Evolutionary conservation across 2,329 filamentous ascomycete genomes (phyloP).

Genomic region (Thelonectria olida): DNA sequence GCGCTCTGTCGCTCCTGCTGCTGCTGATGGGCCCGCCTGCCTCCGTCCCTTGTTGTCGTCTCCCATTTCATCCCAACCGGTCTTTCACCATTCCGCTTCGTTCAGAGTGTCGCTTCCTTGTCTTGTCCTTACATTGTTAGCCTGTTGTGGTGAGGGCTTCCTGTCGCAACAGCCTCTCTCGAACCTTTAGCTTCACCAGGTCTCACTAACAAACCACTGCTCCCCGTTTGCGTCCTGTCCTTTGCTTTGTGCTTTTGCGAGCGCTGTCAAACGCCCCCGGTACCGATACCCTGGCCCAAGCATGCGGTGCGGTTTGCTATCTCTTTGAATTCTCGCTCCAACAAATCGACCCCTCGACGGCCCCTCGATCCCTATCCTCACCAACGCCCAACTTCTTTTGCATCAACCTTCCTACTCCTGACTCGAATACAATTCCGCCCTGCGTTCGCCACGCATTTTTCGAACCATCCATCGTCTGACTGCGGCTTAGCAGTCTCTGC

Average conservation of each 20-base stretch:
- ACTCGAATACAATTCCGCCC: background rate
- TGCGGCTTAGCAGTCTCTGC: slow-evolving; percentile 40
- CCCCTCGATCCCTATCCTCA: background rate
- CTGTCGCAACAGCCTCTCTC: slow-evolving; percentile 1
- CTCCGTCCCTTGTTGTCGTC: slow-evolving; percentile 4
- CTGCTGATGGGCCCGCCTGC: slow-evolving; percentile 3
- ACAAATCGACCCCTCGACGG: slow-evolving; percentile 5
- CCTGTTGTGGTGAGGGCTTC: slow-evolving; percentile 3
- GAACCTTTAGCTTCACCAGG: slow-evolving; percentile 5
- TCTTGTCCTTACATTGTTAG: background rate
- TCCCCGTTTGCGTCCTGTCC: background rate
- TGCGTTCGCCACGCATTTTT: slow-evolving; percentile 12
- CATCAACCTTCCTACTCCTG: background rate
- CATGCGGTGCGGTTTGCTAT: slow-evolving; percentile 15
- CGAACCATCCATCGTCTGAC: slow-evolving; percentile 34
- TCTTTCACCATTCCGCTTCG: slow-evolving; percentile 7
- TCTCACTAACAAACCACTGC: background rate
- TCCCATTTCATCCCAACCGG: slow-evolving; percentile 12
- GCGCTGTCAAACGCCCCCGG: background rate
- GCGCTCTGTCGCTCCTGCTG: slow-evolving; percentile 5
- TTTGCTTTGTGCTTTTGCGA: background rate
- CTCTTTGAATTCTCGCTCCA: slow-evolving; percentile 13
- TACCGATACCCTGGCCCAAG: slow-evolving; percentile 16
- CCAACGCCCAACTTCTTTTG: slow-evolving; percentile 1
- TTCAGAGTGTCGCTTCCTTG: background rate